These are phyloP conservation scores for Rutstroemia sp. DNA, from an alignment of 2,329 filamentous ascomycete genomes.

Conservation along the genomic window DNA sequence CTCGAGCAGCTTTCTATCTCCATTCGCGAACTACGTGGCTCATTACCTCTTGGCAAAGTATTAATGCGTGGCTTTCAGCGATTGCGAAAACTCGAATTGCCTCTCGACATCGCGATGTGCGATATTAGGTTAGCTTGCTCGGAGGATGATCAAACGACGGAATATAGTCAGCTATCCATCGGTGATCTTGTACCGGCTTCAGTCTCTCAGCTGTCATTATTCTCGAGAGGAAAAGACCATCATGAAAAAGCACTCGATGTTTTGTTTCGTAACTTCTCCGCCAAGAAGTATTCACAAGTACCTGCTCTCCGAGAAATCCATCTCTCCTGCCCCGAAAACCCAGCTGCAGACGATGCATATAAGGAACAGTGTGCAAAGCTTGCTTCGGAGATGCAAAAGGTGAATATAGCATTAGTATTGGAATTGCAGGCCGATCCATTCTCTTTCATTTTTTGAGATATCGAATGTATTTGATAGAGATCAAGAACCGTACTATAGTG, in stretches of 20 bases:
- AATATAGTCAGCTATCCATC: background rate
- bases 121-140: background rate
- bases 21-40: slow-evolving; percentile 7
- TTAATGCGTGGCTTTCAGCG: background rate
- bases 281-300: background rate
- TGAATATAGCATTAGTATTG: background rate
- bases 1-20: slow-evolving; percentile 11
- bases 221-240: background rate
- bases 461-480: background rate
- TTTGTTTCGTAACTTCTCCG: background rate
- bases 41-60: background rate
- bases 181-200: background rate
- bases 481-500: no score
- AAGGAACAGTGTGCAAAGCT: background rate
- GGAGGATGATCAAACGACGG: background rate
- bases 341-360: background rate
- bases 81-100: background rate
- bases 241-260: background rate
- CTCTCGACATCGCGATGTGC: background rate
- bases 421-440: background rate
- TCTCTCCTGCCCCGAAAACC: background rate
- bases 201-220: background rate
- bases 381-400: background rate
- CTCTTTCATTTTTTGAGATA: background rate
- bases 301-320: background rate